A percentile compares a stretch with the other conserved stretches of the same genome.
phyloP scores from a whole-genome alignment of 352 stramenopile species.

The Phytophthora agathidicida region DNA sequence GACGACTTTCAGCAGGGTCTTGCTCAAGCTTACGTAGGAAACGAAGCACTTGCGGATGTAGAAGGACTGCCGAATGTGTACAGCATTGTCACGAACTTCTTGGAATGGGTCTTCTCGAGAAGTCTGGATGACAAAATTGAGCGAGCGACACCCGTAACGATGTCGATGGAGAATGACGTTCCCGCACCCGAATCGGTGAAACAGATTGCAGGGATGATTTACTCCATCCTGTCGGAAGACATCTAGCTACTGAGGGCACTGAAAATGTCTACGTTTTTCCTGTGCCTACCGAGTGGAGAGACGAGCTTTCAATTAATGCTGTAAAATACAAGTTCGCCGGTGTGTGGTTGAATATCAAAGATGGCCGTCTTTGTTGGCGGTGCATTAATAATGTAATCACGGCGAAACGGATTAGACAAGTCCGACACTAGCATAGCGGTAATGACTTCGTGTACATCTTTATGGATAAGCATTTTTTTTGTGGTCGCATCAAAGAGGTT shows the following conservation, averaged over 20 bases:
- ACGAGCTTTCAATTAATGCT: too few species aligned
- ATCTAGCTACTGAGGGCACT: slow-evolving; percentile 6
- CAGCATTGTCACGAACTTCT: slow-evolving; percentile 39
- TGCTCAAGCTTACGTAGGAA: slow-evolving; percentile 33
- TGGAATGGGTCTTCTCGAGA: slow-evolving; percentile 35
- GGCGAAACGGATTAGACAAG: too few species aligned
- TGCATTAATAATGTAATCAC: too few species aligned
- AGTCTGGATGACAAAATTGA: slow-evolving; percentile 25
- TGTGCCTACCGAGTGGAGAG: too few species aligned
- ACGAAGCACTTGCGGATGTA: slow-evolving; percentile 35
- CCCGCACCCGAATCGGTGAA: slow-evolving; percentile 17
- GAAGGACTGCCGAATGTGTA: slow-evolving; percentile 32
- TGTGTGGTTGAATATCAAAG: too few species aligned
- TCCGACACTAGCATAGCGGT: too few species aligned
- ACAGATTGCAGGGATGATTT: slow-evolving; percentile 12
- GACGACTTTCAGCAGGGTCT: slow-evolving; percentile 31
- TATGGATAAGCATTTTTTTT: too few species aligned
- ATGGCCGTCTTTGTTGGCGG: too few species aligned
- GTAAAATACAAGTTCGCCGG: too few species aligned
- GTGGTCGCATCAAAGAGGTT: too few species aligned
- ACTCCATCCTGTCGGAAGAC: slow-evolving; percentile 16
- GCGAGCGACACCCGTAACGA: slow-evolving; percentile 7
- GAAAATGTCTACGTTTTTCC: too few species aligned
- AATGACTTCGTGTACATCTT: too few species aligned
- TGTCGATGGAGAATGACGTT: slow-evolving; percentile 6